These are phyloP conservation scores for Toxoplasma gondii DNA, from an alignment of 169 alveolate genomes.

Conservation along the genomic window DNA sequence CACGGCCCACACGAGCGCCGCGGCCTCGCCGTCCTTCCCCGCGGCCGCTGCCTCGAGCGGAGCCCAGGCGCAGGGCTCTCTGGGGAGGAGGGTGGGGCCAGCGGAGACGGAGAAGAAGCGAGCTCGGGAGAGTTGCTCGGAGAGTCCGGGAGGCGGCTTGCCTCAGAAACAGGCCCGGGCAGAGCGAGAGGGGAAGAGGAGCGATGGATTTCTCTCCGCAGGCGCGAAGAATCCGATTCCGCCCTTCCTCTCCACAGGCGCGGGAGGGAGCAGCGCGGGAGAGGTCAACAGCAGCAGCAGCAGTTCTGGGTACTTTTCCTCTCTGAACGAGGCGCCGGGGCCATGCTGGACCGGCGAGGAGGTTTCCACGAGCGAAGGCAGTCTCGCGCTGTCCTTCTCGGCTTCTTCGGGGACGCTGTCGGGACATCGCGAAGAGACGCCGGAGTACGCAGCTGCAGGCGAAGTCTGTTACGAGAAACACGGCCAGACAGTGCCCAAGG, in stretches of 20 bases:
- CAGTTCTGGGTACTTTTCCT: neutral
- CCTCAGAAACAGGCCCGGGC: too few species aligned
- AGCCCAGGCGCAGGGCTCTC: neutral
- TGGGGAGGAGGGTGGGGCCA: too few species aligned
- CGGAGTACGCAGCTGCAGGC: too few species aligned
- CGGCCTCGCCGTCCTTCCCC: neutral
- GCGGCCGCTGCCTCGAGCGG: neutral
- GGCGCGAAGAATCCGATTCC: too few species aligned
- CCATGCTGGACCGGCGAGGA: neutral
- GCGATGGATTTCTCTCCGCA: too few species aligned
- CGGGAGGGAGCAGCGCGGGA: neutral
- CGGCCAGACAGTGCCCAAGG: too few species aligned
- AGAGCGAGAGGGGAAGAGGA: too few species aligned
- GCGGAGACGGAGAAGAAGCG: too few species aligned
- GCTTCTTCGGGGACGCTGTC: neutral
- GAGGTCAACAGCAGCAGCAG: constrained; percentile 25
- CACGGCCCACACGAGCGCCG: neutral
- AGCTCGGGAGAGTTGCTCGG: too few species aligned
- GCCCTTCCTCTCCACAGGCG: neutral
- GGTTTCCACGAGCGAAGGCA: neutral
- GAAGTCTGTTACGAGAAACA: too few species aligned
- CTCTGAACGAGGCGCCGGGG: neutral
- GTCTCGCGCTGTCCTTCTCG: neutral
- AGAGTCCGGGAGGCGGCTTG: too few species aligned
- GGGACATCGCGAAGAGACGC: neutral